Evolutionary conservation across 306 rosid genomes (phyloP), one percentile per base, ranked within the genome.

Genomic region (Prinsepia uniflora): DNA sequence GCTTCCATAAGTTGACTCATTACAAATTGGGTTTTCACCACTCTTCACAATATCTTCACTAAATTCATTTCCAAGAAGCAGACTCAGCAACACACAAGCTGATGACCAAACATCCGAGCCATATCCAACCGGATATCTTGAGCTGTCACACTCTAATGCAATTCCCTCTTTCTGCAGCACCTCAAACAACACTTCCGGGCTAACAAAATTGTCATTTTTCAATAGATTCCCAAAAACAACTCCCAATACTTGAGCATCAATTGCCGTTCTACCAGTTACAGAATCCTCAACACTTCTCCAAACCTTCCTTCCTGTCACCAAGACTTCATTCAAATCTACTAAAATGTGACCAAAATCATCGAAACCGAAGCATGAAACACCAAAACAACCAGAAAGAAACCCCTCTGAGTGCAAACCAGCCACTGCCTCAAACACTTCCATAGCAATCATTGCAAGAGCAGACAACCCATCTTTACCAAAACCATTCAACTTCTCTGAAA

Each of bases 101-200:
- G 87, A 75, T 57, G 94, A 84, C 96, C 96, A 93, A 52, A 84
- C 82, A 83, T 93, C 97, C 2, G 94, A 82, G 74, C 87, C 71
- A 80, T 34, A 73, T 56, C 88, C 87, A n/a, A 82, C 54, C 4
- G 78, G 72, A 81, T 79, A 61, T 47, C 76, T 70, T 2, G 78
- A 46, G 30, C 65, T 50, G 67, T 62, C 86, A 80, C 75, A 61
- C 73, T 85, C 86, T 6, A 53, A 65, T n/a, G 14, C 70, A 67
- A 68, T 4, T 15, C 65, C 79, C 72, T 79, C 82, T 72, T 72
- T 84, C 70, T 61, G 78, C 83, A 84, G 34, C 64, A 88, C 86
- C 76, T 80, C 86, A 58, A 75, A 61, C 83, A 85, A 75, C 60
- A 87, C 74, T 88, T 93, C 97, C 0, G 89, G 96, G 78, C 92